phyloP scores from a whole-genome alignment of 305 asterid species.

The Fraxinus ornus region DNA sequence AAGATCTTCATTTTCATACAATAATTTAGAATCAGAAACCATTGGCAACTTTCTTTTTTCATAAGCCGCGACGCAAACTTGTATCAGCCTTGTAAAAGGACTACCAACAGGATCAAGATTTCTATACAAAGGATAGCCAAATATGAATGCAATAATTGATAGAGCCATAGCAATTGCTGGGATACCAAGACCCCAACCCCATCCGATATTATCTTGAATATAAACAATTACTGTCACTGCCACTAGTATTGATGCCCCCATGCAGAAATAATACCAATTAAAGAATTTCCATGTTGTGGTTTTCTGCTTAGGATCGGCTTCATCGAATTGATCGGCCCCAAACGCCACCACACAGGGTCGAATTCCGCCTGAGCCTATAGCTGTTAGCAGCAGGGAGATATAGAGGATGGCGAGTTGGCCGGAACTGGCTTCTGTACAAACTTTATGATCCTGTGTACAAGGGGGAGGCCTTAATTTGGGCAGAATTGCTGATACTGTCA shows the following conservation, averaged over 20 bases:
- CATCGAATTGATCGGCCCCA: constrained; percentile 89
- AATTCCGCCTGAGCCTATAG: constrained; percentile 75
- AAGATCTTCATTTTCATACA: constrained; percentile 63
- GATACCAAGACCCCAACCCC: constrained; percentile 90
- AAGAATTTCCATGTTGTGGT: constrained; percentile 87
- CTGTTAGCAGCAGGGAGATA: constrained; percentile 58
- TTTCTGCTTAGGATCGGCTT: constrained; percentile 64
- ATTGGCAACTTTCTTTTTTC: constrained; percentile 54
- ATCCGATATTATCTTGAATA: constrained; percentile 71
- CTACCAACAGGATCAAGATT: constrained; percentile 87
- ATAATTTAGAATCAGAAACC: constrained; percentile 35
- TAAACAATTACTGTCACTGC: constrained; percentile 81
- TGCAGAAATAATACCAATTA: constrained; percentile 92
- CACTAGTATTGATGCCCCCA: constrained; percentile 78
- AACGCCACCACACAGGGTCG: constrained; percentile 86
- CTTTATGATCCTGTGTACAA: constrained; percentile 36
- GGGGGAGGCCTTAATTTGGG: constrained; percentile 76
- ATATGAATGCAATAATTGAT: constrained; percentile 58
- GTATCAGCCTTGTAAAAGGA: constrained; percentile 85
- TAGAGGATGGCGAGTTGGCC: constrained; percentile 69
- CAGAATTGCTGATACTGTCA: constrained; percentile 65
- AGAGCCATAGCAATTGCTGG: constrained; percentile 76
- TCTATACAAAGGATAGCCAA: constrained; percentile 81
- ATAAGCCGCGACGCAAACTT: constrained; percentile 77
- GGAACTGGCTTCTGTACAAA: constrained; percentile 54